Evolutionary conservation across 2,329 filamentous ascomycete species (phyloP), one percentile per base, ranked within the genome.

Genomic region (Phialophora macrospora): DNA sequence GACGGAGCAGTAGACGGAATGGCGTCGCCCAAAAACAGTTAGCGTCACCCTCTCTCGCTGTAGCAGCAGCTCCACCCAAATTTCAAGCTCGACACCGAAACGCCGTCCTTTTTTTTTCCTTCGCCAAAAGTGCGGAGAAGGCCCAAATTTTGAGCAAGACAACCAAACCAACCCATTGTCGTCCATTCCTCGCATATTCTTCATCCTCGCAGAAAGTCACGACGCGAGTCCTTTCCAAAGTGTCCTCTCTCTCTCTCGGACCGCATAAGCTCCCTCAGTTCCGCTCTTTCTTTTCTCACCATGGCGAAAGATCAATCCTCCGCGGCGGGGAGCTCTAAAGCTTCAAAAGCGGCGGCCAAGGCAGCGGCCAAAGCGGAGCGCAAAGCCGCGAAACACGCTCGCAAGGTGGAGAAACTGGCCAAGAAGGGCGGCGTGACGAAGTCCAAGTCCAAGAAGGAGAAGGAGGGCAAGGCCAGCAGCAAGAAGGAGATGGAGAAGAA

Each of bases 401-500:
- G 20, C 26, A 65, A 66, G 38, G 59, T 49, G 4, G 63, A 66
- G 22, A 49, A 62, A 34, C 5, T 55, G 48, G 49, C 59, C 12
- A 55, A 55, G 51, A 62, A 62, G 32, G 60, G 51, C 49, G 49
- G 48, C 24, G 66, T 54, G n/a, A 60, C 63, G 11, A 48, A 60
- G 3, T 55, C 67, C 12, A 65, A 66, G 17, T 63, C 66, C n/a
- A 69, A 64, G 28, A 71, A 71, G 49, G 20, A 38, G 55, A 83
- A 82, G 74, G 76, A 79, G 73, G 48, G 24, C 51, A 82, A 82
- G 74, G 76, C 78, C 73, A 62, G 11, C 26, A 30, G 28, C 52
- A 81, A 81, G 75, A 74, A 75, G 54, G 80, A 81, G 74, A 82
- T 81, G 73, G 77, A 80, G 49, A 70, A 71, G 59, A 66, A 67